Conservation (phyloP, 2,329 filamentous ascomycete species). For the Ceratocystis papillata region DNA sequence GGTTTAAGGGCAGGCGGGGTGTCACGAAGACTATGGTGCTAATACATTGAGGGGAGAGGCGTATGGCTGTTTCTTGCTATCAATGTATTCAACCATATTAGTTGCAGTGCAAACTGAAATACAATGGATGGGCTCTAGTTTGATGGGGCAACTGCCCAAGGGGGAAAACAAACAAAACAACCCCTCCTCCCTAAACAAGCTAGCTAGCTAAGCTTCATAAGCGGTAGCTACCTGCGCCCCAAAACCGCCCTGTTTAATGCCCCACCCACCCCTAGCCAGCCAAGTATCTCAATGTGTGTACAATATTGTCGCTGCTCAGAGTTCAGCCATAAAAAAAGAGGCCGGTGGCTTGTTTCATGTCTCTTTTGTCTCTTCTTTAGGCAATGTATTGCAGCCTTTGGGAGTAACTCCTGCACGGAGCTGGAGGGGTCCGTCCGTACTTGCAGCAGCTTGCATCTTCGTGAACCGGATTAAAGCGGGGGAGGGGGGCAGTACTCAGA, state of each 20-base stretch:
- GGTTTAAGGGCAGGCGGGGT: not conserved
- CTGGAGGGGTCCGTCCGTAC: not conserved
- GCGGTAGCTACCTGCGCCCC: constrained; percentile 6
- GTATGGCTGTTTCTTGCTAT: not conserved
- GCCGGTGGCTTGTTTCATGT: not conserved
- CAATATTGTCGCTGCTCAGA: not conserved
- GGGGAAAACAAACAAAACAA: not conserved
- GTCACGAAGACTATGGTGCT: not conserved
- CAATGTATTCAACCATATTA: not conserved
- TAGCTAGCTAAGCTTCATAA: constrained; percentile 3
- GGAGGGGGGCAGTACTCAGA: not conserved
- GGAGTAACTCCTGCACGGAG: not conserved
- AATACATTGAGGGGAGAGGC: too few species aligned
- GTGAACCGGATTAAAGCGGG: not conserved
- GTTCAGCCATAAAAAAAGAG: not conserved
- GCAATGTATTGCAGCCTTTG: not conserved
- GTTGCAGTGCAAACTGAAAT: not conserved
- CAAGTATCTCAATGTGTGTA: not conserved
- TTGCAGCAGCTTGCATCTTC: not conserved
- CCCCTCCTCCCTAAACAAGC: not conserved
- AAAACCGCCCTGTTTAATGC: constrained; percentile 2
- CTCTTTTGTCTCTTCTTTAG: not conserved
- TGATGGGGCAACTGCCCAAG: not conserved
- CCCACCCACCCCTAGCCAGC: not conserved
- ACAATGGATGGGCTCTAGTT: not conserved